Evolutionary conservation across 306 rosid genomes (phyloP), one percentile per base, ranked within the genome.

Genomic region (Phaseolus lunatus): DNA sequence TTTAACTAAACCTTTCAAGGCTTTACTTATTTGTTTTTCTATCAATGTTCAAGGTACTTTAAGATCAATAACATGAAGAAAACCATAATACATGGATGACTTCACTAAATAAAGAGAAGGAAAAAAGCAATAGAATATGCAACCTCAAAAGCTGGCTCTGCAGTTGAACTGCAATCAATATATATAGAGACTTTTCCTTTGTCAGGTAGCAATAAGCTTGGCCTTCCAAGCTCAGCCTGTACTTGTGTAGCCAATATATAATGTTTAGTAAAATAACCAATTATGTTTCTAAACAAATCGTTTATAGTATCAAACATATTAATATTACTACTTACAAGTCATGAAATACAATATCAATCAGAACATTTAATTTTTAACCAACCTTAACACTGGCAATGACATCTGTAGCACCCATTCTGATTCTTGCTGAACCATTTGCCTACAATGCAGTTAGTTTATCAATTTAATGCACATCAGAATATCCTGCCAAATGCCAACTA

Each of bases 141-240:
- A 72, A 90, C 97, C 97, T 92, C 97, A 44, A 88, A 92, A 78
- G 87, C 57, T 45, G 97, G 97, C 52, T 81, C 93, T 3, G 97
- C 93, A 24, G 87, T 92, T 7, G 95, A 86, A 75, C 97, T 92
- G 83, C 97, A 92, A 39, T 92, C 96, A 79, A 92, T 84, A 70
- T 80, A 54, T 78, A 92, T 87, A 5, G 84, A 71, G 67, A 92
- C 93, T 82, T 85, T 92, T 75, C 97, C 97, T 84, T 88, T 90
- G 82, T 89, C 83, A 31, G 97, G 92, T 48, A 87, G 96, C 79
- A 80, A 19, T 2, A 73, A 39, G 82, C 80, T 86, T 3, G 97
- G 98, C 84, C 76, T 92, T 82, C 98, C 97, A 80, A 94, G 94
- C 85, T 92, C 97, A 72, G 93, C 98, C 98, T 92, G 89, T 81